Percentiles rank a stretch among this genome's conserved stretches.
These are phyloP conservation scores for Cymodocea nodosa DNA, from an alignment of 116 monocot genomes.

Conservation along the genomic window DNA sequence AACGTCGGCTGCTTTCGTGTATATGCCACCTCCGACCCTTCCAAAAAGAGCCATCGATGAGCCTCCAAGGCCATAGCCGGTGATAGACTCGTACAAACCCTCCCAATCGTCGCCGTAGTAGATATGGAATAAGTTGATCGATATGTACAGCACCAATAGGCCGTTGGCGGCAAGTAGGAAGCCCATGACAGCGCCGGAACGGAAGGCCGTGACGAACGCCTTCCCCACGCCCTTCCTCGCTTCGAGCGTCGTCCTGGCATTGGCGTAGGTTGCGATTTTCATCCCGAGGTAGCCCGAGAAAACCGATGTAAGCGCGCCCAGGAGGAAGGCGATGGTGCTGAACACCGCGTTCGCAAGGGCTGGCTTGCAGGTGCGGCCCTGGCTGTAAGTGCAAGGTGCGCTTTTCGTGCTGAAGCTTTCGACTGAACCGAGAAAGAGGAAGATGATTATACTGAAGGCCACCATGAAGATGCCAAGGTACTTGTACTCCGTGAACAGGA, in stretches of 20 bases:
- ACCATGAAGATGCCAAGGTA: conserved; percentile 50
- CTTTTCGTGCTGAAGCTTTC: conserved; percentile 44
- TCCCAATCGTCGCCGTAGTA: conserved; percentile 25
- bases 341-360: conserved; percentile 13
- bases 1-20: conserved; percentile 21
- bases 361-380: conserved; percentile 36
- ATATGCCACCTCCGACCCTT: conserved; percentile 24
- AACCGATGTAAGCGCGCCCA: conserved; percentile 16
- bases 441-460: conserved; percentile 33
- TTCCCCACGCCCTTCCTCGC: conserved; percentile 25
- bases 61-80: conserved; percentile 22
- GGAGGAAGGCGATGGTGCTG: conserved; percentile 14
- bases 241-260: conserved; percentile 18
- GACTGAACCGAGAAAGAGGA: conserved; percentile 63
- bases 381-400: conserved; percentile 33
- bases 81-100: conserved; percentile 17
- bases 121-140: conserved; percentile 34
- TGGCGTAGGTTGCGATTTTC: conserved; percentile 23
- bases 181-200: conserved; percentile 58
- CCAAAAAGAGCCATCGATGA: conserved; percentile 30
- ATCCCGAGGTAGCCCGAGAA: conserved; percentile 20
- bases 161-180: conserved; percentile 56
- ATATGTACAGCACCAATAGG: conserved; percentile 40
- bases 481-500: conserved; percentile 44
- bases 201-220: conserved; percentile 49